phyloP scores from a whole-genome alignment of 768 basidiomycete genomes.

The Tulasnella sp. region DNA sequence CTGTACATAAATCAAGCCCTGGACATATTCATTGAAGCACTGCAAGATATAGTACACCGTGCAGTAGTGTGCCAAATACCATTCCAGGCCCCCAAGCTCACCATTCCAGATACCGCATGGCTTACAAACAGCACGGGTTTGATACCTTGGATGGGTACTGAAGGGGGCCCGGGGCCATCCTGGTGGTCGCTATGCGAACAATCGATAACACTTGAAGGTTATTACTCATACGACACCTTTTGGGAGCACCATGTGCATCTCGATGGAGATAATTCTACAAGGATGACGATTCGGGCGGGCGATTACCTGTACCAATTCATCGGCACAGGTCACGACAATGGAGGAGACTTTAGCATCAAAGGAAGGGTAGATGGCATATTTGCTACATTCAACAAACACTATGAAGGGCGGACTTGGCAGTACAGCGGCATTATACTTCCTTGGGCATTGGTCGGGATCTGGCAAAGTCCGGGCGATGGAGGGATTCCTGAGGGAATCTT shows the following conservation, averaged over 20 bases:
- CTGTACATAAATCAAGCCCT: neutral
- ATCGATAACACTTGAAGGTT: neutral
- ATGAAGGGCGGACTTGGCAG: neutral
- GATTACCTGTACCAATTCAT: neutral
- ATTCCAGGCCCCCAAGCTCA: neutral
- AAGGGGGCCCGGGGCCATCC: neutral
- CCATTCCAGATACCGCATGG: neutral
- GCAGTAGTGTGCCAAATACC: neutral
- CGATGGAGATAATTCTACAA: neutral
- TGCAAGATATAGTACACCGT: neutral
- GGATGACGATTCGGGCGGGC: neutral
- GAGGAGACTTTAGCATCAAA: neutral
- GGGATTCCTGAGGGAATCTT: neutral
- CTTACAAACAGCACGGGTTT: neutral
- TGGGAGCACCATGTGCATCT: neutral
- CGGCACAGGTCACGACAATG: neutral
- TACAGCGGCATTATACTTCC: neutral
- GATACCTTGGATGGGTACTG: neutral
- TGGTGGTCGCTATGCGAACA: neutral
- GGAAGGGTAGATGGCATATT: neutral
- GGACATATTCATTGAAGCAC: neutral
- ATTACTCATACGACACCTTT: neutral
- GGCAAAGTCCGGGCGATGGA: neutral
- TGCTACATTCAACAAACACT: neutral
- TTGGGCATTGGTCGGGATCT: neutral